Conservation (phyloP, 148 eudicot genomes). For the Talinum fruticosum region DNA sequence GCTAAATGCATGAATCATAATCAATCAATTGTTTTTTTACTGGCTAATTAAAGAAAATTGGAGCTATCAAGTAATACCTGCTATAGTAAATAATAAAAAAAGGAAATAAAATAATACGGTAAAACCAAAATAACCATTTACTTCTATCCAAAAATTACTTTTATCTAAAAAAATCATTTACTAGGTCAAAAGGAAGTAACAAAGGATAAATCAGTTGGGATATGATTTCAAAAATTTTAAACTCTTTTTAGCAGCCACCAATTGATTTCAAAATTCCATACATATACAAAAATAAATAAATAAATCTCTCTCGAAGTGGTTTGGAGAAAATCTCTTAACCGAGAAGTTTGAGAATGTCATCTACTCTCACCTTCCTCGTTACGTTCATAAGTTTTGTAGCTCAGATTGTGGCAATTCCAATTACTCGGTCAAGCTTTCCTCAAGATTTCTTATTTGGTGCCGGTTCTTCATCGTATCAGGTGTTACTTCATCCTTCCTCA, state of each 20-base stretch:
- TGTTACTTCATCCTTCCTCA: neutral
- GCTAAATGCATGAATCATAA: too few relatives aligned
- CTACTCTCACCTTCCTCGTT: neutral
- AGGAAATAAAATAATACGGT: too few relatives aligned
- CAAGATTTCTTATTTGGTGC: constrained; percentile 19
- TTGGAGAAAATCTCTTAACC: neutral
- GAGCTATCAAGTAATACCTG: too few relatives aligned
- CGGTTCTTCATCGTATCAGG: constrained; percentile 20
- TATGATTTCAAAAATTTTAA: too few relatives aligned
- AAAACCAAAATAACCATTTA: too few relatives aligned
- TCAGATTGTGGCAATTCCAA: neutral
- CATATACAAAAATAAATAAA: too few relatives aligned
- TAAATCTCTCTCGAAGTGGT: neutral
- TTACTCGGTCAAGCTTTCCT: constrained; percentile 7
- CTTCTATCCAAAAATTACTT: neutral
- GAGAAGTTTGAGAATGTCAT: neutral
- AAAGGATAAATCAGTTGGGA: too few relatives aligned
- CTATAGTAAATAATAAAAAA: too few relatives aligned
- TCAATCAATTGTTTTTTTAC: too few relatives aligned
- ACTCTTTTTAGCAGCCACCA: too few relatives aligned
- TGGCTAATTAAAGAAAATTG: too few relatives aligned
- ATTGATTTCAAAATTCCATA: too few relatives aligned
- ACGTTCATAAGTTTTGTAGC: neutral
- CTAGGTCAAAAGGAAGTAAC: neutral
- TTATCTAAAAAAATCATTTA: neutral